These are phyloP conservation scores for Chrysanthemum seticuspe DNA, from an alignment of 129 eudicot species.

Conservation along the genomic window DNA sequence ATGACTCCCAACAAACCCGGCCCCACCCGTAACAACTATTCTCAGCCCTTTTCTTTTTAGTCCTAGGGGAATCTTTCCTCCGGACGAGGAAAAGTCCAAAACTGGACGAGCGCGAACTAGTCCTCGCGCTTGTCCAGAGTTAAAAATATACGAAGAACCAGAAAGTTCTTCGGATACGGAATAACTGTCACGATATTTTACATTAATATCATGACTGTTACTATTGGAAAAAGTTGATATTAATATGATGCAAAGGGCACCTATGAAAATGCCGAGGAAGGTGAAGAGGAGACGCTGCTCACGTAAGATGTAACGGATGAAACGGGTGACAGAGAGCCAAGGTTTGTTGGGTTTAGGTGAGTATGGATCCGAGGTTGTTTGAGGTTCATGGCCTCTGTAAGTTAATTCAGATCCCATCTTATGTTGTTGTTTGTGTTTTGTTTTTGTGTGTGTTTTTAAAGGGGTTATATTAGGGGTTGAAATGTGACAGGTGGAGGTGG, in stretches of 20 bases:
- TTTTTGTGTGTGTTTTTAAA: not conserved
- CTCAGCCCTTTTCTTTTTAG: constrained; percentile 64
- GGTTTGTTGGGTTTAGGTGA: constrained; percentile 55
- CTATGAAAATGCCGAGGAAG: constrained; percentile 40
- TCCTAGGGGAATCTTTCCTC: constrained; percentile 77
- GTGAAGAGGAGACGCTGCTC: constrained; percentile 37
- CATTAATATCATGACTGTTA: not conserved
- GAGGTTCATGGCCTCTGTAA: constrained; percentile 40
- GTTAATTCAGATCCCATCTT: constrained; percentile 49
- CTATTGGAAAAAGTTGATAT: constrained; percentile 24
- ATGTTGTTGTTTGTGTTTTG: not conserved
- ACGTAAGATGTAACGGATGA: constrained; percentile 44
- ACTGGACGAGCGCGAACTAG: no score
- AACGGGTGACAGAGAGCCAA: constrained; percentile 54
- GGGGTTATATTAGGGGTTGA: constrained; percentile 4
- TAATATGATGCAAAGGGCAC: constrained; percentile 43
- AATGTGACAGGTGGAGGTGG: constrained; percentile 34
- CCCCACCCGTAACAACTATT: constrained; percentile 90
- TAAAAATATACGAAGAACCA: no score
- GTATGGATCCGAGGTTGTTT: constrained; percentile 34
- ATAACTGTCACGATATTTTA: constrained; percentile 23
- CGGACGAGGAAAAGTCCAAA: constrained; percentile 21
- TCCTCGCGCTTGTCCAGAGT: no score
- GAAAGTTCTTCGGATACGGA: constrained; percentile 24
- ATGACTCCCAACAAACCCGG: constrained; percentile 92